Percentiles rank a stretch among this genome's conserved stretches.
These are phyloP conservation scores for Mortierella sp. DNA, from an alignment of 371 early-diverging fungal species.

Conservation along the genomic window DNA sequence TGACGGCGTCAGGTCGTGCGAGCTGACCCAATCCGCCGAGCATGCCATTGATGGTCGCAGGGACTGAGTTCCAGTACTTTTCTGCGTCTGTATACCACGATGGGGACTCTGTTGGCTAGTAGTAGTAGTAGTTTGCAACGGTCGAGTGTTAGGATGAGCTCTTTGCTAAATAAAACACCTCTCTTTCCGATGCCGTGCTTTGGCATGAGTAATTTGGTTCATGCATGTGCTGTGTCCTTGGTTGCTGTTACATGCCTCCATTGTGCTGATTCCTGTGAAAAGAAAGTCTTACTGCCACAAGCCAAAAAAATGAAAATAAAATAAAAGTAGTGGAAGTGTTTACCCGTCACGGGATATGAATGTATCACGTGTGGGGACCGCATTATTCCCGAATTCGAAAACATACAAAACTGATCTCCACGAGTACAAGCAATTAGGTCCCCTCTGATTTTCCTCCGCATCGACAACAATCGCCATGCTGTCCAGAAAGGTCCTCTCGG, in stretches of 20 bases:
- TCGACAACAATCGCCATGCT: constrained; percentile 20
- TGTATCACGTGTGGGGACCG: not conserved
- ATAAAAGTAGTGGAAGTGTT: not conserved
- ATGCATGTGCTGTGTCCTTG: not conserved
- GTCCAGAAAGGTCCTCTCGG: constrained; percentile 20
- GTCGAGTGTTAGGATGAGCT: not conserved
- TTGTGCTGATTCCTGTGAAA: constrained; percentile 13
- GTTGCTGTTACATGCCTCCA: constrained; percentile 24
- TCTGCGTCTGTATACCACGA: constrained; percentile 91
- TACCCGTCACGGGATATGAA: not conserved
- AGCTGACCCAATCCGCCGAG: constrained; percentile 87
- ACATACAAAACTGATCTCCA: constrained; percentile 2
- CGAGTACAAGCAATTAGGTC: not conserved
- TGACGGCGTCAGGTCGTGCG: constrained; percentile 79
- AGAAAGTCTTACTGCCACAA: not conserved
- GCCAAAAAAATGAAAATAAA: not conserved
- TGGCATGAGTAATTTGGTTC: not conserved
- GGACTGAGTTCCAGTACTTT: constrained; percentile 84
- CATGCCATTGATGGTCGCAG: constrained; percentile 88
- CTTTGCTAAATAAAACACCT: not conserved
- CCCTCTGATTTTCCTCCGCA: not conserved
- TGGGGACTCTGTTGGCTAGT: constrained; percentile 49
- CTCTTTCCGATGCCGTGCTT: not conserved
- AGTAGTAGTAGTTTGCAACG: not conserved
- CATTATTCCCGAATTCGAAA: constrained; percentile 2